Evolutionary conservation across 768 basidiomycete species (phyloP).

Genomic region (Baorangia bicolor): DNA sequence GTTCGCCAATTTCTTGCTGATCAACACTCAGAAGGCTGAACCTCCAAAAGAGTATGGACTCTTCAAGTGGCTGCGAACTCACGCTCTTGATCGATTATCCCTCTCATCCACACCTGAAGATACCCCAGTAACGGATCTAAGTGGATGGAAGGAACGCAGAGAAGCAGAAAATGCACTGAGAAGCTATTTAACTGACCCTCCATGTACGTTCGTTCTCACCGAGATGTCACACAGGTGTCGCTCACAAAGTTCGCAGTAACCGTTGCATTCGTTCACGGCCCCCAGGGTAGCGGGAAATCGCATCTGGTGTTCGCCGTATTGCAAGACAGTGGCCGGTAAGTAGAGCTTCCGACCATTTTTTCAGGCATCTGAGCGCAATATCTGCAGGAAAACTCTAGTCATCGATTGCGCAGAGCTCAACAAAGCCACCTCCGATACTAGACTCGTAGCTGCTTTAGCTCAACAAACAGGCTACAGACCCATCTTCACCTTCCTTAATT

Average conservation of each 20-base stretch:
- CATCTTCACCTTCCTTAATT: constrained; percentile 81
- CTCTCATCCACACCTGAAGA: constrained; percentile 25
- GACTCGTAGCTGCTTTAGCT: constrained; percentile 68
- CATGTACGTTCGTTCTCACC: constrained; percentile 45
- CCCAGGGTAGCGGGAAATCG: constrained; percentile 80
- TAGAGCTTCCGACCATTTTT: neutral
- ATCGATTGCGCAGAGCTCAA: constrained; percentile 82
- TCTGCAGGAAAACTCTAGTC: constrained; percentile 59
- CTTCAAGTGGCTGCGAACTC: constrained; percentile 71
- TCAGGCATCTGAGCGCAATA: neutral
- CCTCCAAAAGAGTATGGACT: constrained; percentile 57
- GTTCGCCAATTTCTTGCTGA: constrained; percentile 36
- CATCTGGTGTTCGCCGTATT: constrained; percentile 55
- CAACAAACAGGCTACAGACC: constrained; percentile 88
- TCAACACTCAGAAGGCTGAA: neutral
- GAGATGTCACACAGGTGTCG: neutral
- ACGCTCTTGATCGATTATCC: constrained; percentile 55
- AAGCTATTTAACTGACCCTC: constrained; percentile 74
- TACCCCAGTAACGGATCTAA: constrained; percentile 25
- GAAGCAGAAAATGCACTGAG: constrained; percentile 70
- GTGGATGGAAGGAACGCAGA: constrained; percentile 82
- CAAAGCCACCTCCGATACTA: constrained; percentile 65
- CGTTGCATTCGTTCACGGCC: constrained; percentile 76
- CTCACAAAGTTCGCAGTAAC: constrained; percentile 47
- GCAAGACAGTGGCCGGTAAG: constrained; percentile 51